Base-by-base conservation (phyloP, 345 rosid genomes). In the Luvunga scandens region DNA sequence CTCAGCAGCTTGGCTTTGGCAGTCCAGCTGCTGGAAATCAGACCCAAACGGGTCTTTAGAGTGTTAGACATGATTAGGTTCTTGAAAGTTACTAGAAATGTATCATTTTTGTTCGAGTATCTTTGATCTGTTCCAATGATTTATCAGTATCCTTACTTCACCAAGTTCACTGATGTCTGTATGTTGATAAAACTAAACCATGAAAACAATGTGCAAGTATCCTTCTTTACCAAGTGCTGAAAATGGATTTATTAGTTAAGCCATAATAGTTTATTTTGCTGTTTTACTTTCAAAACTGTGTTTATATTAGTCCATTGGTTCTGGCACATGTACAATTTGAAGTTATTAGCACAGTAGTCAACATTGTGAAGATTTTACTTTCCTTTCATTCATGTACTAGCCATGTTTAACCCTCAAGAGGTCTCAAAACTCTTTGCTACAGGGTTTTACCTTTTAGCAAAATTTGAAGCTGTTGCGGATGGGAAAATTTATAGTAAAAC, bases 391-490 rank as follows among this genome's bases (percentile, higher is more conserved):
- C 1, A 28, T 61, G 24, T 21, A 50, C 22, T 53, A 1, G 71
- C 60, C 45, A 7, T 30, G 22, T 69, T 59, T n/a, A 21, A 27
- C 66, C 34, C 16, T 60, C 31, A 10, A 69, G 25, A 73, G 53
- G 24, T 77, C 19, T 30, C 48, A 59, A 81, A 64, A 31, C 66
- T 30, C 48, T 71, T 71, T 70, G 66, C 53, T 82, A 72, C 88
- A 94, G 96, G 87, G 48, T 87, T 86, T 77, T 85, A 83, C 73
- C 65, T 87, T 71, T 31, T 91, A 61, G 84, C 91, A 81, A 89
- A 88, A 83, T 82, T 91, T 72, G 91, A 88, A 85, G 93, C 83
- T 71, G 79, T 87, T 67, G 84, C 92, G 25, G 97, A 92, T 84
- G 67, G 53, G 82, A 92, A 90, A 81, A 85, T 92, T 83, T 92